A percentile compares a stretch with the other conserved stretches of the same genome.
These are phyloP conservation scores for Arachis monticola DNA, from an alignment of 331 rosid species.

Conservation along the genomic window DNA sequence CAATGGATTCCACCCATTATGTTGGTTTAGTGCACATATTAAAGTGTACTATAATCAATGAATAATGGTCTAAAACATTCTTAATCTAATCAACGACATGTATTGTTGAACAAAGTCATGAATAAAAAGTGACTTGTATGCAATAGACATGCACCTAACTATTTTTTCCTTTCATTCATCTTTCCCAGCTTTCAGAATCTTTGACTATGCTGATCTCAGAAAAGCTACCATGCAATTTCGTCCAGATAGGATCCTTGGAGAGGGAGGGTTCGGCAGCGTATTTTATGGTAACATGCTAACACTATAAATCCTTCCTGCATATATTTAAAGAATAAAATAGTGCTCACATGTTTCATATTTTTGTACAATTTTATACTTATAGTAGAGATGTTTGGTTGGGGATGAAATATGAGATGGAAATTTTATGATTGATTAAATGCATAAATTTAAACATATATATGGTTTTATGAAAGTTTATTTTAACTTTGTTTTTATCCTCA, in stretches of 20 bases:
- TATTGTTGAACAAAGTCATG: no score
- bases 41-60: not conserved
- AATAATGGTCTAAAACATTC: no score
- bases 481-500: no score
- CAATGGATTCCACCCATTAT: not conserved
- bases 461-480: no score
- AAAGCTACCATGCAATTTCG: slow-evolving; percentile 25
- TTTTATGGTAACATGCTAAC: slow-evolving; percentile 37
- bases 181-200: slow-evolving; percentile 36
- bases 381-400: no score
- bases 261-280: slow-evolving; percentile 29
- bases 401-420: no score
- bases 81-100: no score
- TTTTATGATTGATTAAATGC: no score
- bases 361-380: not conserved
- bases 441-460: no score
- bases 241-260: slow-evolving; percentile 40
- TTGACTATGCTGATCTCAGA: slow-evolving; percentile 35
- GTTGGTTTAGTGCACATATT: not conserved
- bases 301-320: not conserved
- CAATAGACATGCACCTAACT: not conserved
- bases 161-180: not conserved
- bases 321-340: not conserved
- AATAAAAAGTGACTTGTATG: no score
- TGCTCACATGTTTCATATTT: not conserved